Evolutionary conservation across 306 rosid species (phyloP).

Genomic region (Begonia loranthoides): DNA sequence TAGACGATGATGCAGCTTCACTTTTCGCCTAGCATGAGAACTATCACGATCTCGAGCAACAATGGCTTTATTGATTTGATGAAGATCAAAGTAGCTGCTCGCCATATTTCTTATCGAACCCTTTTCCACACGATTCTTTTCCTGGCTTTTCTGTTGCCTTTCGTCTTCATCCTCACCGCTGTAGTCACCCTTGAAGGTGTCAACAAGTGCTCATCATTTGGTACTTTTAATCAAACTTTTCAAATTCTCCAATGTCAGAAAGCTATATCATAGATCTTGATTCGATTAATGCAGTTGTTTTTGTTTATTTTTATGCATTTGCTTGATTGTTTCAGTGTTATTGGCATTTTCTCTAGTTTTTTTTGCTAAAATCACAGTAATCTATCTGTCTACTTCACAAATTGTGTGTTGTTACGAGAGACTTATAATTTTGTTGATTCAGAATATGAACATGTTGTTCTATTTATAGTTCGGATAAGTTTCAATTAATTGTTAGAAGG

Average conservation of each 20-base stretch:
- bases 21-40: constrained; percentile 99
- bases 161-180: constrained; percentile 94
- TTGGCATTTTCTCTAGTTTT: neutral
- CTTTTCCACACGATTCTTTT: constrained; percentile 90
- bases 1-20: constrained; percentile 98
- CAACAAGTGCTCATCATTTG: constrained; percentile 96
- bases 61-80: constrained; percentile 97
- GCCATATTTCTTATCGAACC: constrained; percentile 95
- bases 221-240: constrained; percentile 24
- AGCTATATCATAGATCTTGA: neutral
- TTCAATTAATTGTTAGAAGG: too few species aligned
- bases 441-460: too few species aligned
- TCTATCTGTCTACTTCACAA: neutral
- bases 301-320: neutral
- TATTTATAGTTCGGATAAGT: too few species aligned
- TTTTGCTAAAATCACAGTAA: neutral
- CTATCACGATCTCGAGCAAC: constrained; percentile 95
- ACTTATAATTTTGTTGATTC: too few species aligned
- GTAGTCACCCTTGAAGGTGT: constrained; percentile 98
- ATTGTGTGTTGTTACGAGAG: too few species aligned
- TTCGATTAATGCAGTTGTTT: neutral
- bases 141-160: constrained; percentile 87
- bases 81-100: constrained; percentile 99
- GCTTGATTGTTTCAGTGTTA: neutral
- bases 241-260: constrained; percentile 2